Percentiles rank a stretch among this genome's conserved stretches.
These are phyloP conservation scores for Entamoeba dispar DNA, from an alignment of 208 protist species.

Conservation along the genomic window DNA sequence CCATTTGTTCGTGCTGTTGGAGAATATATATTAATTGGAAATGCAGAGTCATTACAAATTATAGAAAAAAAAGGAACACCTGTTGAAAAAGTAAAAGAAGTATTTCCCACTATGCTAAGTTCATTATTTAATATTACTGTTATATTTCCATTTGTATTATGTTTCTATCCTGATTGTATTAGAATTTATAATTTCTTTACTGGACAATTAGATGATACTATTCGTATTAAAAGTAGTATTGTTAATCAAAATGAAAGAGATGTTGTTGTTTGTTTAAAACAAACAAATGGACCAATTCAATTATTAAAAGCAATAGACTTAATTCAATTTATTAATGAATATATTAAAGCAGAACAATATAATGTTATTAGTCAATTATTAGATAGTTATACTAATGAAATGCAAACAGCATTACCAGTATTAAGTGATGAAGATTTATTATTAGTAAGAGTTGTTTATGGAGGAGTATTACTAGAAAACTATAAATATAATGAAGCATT, in stretches of 20 bases:
- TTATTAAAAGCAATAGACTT: neutral
- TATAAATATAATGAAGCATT: neutral
- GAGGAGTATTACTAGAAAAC: neutral
- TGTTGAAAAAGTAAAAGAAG: neutral
- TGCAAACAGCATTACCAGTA: neutral
- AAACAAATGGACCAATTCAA: neutral
- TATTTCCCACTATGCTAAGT: neutral
- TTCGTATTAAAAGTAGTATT: neutral
- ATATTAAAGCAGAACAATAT: neutral
- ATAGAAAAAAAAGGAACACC: neutral
- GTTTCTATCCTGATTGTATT: neutral
- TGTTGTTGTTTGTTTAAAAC: neutral
- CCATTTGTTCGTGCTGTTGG: neutral
- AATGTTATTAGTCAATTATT: neutral
- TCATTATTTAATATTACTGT: neutral
- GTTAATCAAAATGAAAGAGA: neutral
- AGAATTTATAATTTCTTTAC: neutral
- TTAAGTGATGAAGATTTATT: neutral
- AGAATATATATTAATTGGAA: neutral
- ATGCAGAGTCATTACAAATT: neutral
- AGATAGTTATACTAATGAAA: neutral
- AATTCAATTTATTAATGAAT: neutral
- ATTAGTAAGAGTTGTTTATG: neutral
- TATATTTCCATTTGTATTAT: neutral
- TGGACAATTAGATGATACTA: neutral